These are phyloP conservation scores for Herpetomonas tarakana DNA, from an alignment of 208 protist species.

Conservation along the genomic window DNA sequence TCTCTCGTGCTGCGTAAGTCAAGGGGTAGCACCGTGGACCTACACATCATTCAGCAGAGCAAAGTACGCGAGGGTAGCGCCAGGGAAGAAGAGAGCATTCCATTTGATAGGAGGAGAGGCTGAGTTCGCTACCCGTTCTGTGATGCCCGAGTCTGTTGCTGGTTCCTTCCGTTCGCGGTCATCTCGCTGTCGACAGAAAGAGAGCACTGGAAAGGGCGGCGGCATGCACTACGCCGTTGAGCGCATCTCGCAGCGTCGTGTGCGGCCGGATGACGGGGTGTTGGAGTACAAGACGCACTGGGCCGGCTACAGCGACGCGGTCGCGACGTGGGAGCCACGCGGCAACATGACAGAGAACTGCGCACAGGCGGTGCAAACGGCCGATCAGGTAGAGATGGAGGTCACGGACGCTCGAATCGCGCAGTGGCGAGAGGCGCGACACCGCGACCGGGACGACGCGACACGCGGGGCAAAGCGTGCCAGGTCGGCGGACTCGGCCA, in stretches of 20 bases:
- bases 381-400: constrained; percentile 48
- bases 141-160: too few relatives aligned
- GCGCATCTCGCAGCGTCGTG: constrained; percentile 34
- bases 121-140: too few relatives aligned
- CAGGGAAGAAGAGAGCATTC: too few relatives aligned
- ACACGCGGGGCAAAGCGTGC: background rate
- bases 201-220: background rate
- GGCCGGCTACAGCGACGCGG: constrained; percentile 19
- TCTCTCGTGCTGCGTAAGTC: too few relatives aligned
- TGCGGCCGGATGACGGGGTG: constrained; percentile 38
- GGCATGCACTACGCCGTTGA: constrained; percentile 30
- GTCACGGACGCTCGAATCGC: constrained; percentile 21
- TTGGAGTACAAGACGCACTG: constrained; percentile 67
- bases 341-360: constrained; percentile 31
- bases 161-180: too few relatives aligned
- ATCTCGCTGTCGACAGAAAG: too few relatives aligned
- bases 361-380: constrained; percentile 25
- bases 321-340: constrained; percentile 62
- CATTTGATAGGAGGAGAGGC: too few relatives aligned
- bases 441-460: background rate
- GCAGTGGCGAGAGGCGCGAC: constrained; percentile 22
- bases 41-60: too few relatives aligned
- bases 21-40: too few relatives aligned
- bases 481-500: too few relatives aligned
- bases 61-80: too few relatives aligned